Evolutionary conservation across 2,329 filamentous ascomycete species (phyloP).

Genomic region (Zopfia rhizophila): DNA sequence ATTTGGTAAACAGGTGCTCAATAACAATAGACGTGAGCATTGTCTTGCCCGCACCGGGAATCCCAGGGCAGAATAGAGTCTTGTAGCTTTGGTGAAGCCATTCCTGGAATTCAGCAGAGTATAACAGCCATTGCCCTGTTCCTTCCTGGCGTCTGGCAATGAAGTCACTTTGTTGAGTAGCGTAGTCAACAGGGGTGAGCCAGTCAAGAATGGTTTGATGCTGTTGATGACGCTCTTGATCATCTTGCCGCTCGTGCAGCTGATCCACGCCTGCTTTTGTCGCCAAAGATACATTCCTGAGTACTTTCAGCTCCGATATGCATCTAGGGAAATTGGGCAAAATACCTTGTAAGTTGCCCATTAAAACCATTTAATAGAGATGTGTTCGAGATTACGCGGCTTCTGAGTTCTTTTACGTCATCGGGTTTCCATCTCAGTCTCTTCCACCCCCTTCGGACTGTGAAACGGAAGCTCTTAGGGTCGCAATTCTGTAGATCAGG

Average conservation of each 20-base stretch:
- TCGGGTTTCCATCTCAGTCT: too few relatives aligned
- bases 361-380: too few relatives aligned
- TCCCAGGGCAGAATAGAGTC: constrained; percentile 42
- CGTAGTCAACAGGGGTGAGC: constrained; percentile 21
- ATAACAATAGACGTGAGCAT: constrained; percentile 36
- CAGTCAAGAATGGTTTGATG: constrained; percentile 23
- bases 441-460: too few relatives aligned
- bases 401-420: too few relatives aligned
- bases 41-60: constrained; percentile 42
- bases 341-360: too few relatives aligned
- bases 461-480: too few relatives aligned
- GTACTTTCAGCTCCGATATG: too few relatives aligned
- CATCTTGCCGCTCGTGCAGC: constrained; percentile 3
- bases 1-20: constrained; percentile 43
- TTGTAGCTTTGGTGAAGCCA: constrained; percentile 24
- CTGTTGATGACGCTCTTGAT: constrained; percentile 1
- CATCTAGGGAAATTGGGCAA: too few relatives aligned
- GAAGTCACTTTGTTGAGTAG: constrained; percentile 26
- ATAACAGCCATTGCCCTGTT: constrained; percentile 35
- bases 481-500: too few relatives aligned
- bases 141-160: constrained; percentile 24
- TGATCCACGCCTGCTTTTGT: constrained; percentile 4
- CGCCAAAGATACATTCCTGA: too few relatives aligned
- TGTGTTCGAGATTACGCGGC: too few relatives aligned
- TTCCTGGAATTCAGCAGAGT: constrained; percentile 35